phyloP scores from a whole-genome alignment of 768 basidiomycete species.

The Chalciporus pseudorubinellus region DNA sequence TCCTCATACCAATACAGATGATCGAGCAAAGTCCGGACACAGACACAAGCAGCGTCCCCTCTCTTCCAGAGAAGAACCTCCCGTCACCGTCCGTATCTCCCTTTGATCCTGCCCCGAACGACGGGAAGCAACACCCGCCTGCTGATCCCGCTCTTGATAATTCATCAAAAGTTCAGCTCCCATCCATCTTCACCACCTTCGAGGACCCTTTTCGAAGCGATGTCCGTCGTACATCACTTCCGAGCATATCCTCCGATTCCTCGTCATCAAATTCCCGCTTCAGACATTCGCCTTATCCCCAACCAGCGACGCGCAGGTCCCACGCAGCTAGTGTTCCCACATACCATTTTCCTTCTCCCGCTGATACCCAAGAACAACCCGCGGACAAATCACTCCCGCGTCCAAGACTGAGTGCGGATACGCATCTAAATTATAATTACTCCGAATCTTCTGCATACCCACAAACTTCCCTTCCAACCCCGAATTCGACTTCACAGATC shows the following conservation, averaged over 20 bases:
- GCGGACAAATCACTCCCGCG: slow-evolving; percentile 40
- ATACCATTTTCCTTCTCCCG: slow-evolving; percentile 53
- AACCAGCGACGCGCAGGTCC: slow-evolving; percentile 44
- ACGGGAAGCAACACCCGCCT: slow-evolving; percentile 18
- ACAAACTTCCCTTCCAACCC: slow-evolving; percentile 50
- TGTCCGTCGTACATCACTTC: slow-evolving; percentile 61
- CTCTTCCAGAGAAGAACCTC: slow-evolving; percentile 59
- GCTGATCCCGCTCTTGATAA: slow-evolving; percentile 43
- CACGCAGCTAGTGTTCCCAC: slow-evolving; percentile 46
- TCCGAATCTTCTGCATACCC: slow-evolving; percentile 47
- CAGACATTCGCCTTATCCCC: slow-evolving; percentile 58
- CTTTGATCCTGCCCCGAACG: slow-evolving; percentile 17
- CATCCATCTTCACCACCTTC: slow-evolving; percentile 70
- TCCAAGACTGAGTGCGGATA: slow-evolving; percentile 50
- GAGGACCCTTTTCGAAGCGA: slow-evolving; percentile 57
- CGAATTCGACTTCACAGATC: slow-evolving; percentile 50
- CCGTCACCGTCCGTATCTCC: slow-evolving; percentile 51
- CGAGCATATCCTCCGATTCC: slow-evolving; percentile 53
- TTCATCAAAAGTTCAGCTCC: slow-evolving; percentile 58
- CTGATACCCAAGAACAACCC: slow-evolving; percentile 39
- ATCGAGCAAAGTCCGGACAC: slow-evolving; percentile 61
- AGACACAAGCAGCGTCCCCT: slow-evolving; percentile 54
- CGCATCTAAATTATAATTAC: slow-evolving; percentile 43
- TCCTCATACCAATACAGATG: slow-evolving; percentile 39
- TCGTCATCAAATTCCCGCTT: slow-evolving; percentile 38